phyloP scores from a whole-genome alignment of 192 early-diverging fungal genomes.

The Entomortierella lignicola region DNA sequence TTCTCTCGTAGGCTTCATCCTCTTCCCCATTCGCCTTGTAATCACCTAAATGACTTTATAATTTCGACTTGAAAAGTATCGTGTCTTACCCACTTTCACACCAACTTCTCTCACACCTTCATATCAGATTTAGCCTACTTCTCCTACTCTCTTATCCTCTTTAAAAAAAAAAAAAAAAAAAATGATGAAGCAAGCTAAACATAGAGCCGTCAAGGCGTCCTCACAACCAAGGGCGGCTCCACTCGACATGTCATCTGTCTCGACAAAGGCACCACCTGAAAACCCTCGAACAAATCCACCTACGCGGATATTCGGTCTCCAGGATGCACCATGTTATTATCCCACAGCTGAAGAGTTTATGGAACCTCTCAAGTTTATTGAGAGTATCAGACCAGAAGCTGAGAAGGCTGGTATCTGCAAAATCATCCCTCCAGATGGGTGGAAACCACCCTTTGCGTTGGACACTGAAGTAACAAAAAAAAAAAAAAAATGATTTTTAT shows the following conservation, averaged over 20 bases:
- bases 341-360: conserved; percentile 87
- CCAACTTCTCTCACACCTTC: neutral
- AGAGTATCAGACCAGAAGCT: conserved; percentile 78
- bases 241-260: conserved; percentile 43
- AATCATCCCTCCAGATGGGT: conserved; percentile 90
- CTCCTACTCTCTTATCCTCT: neutral
- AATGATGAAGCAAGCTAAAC: conserved; percentile 36
- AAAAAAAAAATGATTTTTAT: too few relatives aligned
- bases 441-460: conserved; percentile 86
- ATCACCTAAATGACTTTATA: neutral
- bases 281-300: neutral
- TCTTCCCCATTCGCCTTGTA: neutral
- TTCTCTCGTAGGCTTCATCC: neutral
- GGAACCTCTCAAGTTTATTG: conserved; percentile 89
- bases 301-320: conserved; percentile 75
- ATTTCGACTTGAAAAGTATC: neutral
- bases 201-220: conserved; percentile 1
- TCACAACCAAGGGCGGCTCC: conserved; percentile 16
- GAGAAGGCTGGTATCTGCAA: conserved; percentile 90
- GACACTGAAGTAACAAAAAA: conserved; percentile 71
- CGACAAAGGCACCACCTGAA: conserved; percentile 33
- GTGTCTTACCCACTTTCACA: too few relatives aligned
- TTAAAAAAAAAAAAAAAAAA: too few relatives aligned
- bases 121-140: neutral
- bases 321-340: conserved; percentile 81